Conservation (phyloP, 2,329 filamentous ascomycete species). For the Hymenotorrendiella dingleyae region DNA sequence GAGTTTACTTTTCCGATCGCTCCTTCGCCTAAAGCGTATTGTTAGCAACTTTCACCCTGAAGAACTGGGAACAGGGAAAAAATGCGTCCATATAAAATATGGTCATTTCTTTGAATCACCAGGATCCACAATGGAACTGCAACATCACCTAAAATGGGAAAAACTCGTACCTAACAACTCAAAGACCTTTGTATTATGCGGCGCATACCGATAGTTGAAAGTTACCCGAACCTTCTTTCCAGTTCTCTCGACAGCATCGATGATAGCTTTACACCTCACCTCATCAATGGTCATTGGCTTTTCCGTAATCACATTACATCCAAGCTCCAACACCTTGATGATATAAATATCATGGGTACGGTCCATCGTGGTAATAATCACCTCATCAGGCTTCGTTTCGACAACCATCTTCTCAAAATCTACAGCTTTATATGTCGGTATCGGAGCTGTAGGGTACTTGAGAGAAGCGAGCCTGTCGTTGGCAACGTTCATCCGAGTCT, state of each 20-base stretch:
- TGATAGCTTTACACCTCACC: slow-evolving; percentile 47
- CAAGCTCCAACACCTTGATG: slow-evolving; percentile 50
- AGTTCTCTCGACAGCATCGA: slow-evolving; percentile 47
- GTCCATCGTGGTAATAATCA: slow-evolving; percentile 59
- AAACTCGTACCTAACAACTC: slow-evolving; percentile 39
- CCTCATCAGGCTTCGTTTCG: slow-evolving; percentile 51
- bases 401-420: slow-evolving; percentile 54
- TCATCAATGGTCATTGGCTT: slow-evolving; percentile 61
- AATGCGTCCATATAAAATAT: background rate
- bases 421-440: slow-evolving; percentile 48
- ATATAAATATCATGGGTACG: slow-evolving; percentile 57
- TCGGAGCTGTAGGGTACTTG: slow-evolving; percentile 34
- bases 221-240: slow-evolving; percentile 47
- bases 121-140: background rate
- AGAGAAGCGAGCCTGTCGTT: slow-evolving; percentile 42
- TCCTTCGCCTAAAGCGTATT: slow-evolving; percentile 33
- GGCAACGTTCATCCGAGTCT: slow-evolving; percentile 52
- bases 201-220: slow-evolving; percentile 61
- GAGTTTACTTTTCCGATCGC: slow-evolving; percentile 51
- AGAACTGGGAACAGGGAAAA: background rate
- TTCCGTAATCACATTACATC: slow-evolving; percentile 56
- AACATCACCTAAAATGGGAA: background rate
- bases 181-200: slow-evolving; percentile 57
- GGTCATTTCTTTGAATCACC: background rate
- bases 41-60: background rate